A percentile compares a stretch with the other conserved stretches of the same genome.
phyloP scores from a whole-genome alignment of 441 rosid species.

The Eugenia klotzschiana region DNA sequence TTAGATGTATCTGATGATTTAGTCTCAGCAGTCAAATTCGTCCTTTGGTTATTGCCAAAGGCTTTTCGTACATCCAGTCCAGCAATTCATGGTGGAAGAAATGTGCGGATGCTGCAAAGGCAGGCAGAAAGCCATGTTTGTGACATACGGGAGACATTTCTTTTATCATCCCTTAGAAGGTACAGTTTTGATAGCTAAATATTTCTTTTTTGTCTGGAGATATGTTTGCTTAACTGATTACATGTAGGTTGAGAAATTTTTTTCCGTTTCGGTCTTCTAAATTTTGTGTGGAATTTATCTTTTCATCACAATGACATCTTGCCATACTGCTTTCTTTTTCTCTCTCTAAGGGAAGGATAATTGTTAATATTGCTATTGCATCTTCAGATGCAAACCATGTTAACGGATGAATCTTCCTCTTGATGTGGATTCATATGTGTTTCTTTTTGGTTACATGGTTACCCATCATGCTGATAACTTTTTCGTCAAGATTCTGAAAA shows the following conservation, averaged over 20 bases:
- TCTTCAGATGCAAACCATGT: neutral
- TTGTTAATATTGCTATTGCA: neutral
- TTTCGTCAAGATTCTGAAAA: neutral
- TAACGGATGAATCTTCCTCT: neutral
- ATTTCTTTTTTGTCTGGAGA: neutral
- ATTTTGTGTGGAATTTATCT: neutral
- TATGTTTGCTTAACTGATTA: neutral
- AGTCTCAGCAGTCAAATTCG: conserved; percentile 64
- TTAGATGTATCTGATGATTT: conserved; percentile 75
- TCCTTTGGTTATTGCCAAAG: conserved; percentile 88
- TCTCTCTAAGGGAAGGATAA: neutral
- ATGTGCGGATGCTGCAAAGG: conserved; percentile 33
- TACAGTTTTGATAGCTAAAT: conserved; percentile 12
- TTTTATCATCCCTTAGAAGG: conserved; percentile 83
- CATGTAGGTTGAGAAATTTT: neutral
- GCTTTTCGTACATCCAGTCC: conserved; percentile 43
- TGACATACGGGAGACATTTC: conserved; percentile 76
- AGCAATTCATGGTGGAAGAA: conserved; percentile 68
- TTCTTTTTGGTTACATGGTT: neutral
- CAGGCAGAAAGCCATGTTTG: conserved; percentile 59
- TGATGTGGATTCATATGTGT: neutral
- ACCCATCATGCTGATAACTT: neutral
- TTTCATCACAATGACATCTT: neutral
- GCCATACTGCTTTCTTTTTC: neutral
- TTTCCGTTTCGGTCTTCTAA: neutral